Conservation (phyloP, 2,329 filamentous ascomycete genomes). For the Stemphylium lycopersici region DNA sequence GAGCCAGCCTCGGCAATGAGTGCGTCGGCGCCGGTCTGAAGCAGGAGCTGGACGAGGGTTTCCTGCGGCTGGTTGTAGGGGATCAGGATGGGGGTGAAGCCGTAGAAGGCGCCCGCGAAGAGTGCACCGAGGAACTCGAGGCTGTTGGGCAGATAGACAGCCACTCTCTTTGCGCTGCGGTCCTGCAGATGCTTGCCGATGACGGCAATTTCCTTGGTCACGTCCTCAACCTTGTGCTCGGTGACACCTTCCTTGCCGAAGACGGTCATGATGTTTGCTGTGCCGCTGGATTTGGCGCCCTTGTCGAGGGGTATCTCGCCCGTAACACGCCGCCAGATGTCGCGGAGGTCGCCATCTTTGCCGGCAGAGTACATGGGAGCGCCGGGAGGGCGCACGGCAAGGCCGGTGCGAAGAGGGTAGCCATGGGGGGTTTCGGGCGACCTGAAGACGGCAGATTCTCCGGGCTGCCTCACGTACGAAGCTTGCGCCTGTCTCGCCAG, state of each 20-base stretch:
- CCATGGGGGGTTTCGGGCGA: conserved; percentile 85
- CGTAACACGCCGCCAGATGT: conserved; percentile 82
- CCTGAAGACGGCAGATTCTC: conserved; percentile 84
- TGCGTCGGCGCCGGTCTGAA: conserved; percentile 75
- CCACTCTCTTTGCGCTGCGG: conserved; percentile 73
- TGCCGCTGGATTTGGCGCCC: conserved; percentile 66
- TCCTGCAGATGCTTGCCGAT: conserved; percentile 79
- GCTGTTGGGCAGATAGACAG: conserved; percentile 91
- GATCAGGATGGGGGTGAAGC: conserved; percentile 80
- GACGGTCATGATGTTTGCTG: conserved; percentile 78
- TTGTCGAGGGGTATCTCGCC: conserved; percentile 68
- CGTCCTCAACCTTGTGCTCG: conserved; percentile 72
- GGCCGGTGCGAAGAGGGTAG: conserved; percentile 53
- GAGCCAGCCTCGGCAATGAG: conserved; percentile 84
- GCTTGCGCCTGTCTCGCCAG: conserved; percentile 82
- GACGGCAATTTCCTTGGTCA: conserved; percentile 86
- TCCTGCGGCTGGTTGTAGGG: conserved; percentile 79
- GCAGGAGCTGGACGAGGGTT: conserved; percentile 73
- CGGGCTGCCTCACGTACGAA: conserved; percentile 78
- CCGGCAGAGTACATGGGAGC: conserved; percentile 83
- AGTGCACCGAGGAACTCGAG: conserved; percentile 82
- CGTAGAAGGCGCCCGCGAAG: conserved; percentile 89
- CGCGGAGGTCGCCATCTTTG: conserved; percentile 85
- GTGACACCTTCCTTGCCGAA: conserved; percentile 75
- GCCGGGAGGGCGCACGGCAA: conserved; percentile 78